Evolutionary conservation across 2,329 filamentous ascomycete genomes (phyloP), one percentile per base, ranked within the genome.

Genomic region (Xylariaceae sp.): DNA sequence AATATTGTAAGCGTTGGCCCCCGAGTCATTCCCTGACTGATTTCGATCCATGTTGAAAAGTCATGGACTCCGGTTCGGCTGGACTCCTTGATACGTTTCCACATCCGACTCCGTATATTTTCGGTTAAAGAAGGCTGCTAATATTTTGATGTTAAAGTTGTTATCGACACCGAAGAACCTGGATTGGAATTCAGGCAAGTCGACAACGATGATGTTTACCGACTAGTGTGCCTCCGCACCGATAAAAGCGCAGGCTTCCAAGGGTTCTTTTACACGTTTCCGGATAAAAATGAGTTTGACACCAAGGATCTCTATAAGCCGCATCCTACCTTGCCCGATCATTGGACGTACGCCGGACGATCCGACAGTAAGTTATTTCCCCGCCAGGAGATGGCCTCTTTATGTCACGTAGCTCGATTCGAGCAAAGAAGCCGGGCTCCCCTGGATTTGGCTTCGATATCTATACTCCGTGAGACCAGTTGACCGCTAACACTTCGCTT

Each of bases 231-330:
- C 21, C 59, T 71, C 3, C 71, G 73, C 36, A 69, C 71, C 47
- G 62, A 67, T 22, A 60, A 66, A 29, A 61, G 74, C 5, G 70
- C 72, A 0, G 68, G 68, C 1, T 51, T 62, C 2, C 65, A 67
- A 22, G 61, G 63, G 2, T 55, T 65, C 52, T 68, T 67, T 44
- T 66, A 67, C 39, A 67, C 65, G 1, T 67, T 67, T 40, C 65
- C 65, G 1, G 62, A 66, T 8, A 41, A 67, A 1, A 50, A 71
- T 3, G 72, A 77, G 56, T 77, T 69, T 59, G 65, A 70, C 7
- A 76, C 72, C 6, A 73, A 72, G 37, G 78, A 80, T 49, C 57
- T 80, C 15, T 78, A 71, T 61, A 67, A 61, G 34, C 65, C 60
- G 10, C 73, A 77, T 47, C 73, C 74, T 0, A 69, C 67, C 0